phyloP scores from a whole-genome alignment of 495 filamentous ascomycete genomes.

The Trichoderma gamsii region DNA sequence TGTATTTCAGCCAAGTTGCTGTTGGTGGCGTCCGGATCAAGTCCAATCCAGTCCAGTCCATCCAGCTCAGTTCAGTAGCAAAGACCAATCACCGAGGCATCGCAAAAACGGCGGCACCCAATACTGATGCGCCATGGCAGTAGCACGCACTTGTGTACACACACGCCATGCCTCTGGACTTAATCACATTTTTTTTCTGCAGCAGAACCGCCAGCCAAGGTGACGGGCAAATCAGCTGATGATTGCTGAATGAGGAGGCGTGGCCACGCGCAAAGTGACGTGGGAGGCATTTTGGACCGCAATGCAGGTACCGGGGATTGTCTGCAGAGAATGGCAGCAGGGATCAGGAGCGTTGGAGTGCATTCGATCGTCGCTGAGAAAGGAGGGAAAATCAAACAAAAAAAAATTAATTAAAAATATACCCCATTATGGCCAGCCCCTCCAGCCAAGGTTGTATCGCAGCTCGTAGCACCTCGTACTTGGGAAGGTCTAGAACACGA shows the following conservation, averaged over 20 bases:
- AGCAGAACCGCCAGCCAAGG: not conserved
- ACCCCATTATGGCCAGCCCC: too few relatives aligned
- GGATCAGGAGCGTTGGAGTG: not conserved
- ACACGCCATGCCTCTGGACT: not conserved
- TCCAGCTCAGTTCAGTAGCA: too few relatives aligned
- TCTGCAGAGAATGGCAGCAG: slow-evolving; percentile 9
- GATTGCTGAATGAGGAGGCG: not conserved
- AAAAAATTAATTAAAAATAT: too few relatives aligned
- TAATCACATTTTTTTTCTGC: not conserved
- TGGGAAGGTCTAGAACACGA: too few relatives aligned
- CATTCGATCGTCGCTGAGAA: not conserved
- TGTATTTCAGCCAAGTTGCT: too few relatives aligned
- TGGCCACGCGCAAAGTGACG: slow-evolving; percentile 10
- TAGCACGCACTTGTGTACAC: not conserved
- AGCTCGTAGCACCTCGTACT: too few relatives aligned
- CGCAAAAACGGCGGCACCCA: too few relatives aligned
- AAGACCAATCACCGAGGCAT: too few relatives aligned
- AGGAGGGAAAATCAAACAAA: not conserved
- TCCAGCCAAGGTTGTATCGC: too few relatives aligned
- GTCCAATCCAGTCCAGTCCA: too few relatives aligned
- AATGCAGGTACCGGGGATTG: slow-evolving; percentile 13
- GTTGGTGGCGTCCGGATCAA: too few relatives aligned
- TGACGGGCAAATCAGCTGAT: slow-evolving; percentile 1
- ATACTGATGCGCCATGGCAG: not conserved
- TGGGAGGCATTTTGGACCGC: slow-evolving; percentile 13